Percentiles rank a stretch among this genome's conserved stretches.
These are phyloP conservation scores for Rosa persica DNA, from an alignment of 306 rosid species.

Conservation along the genomic window DNA sequence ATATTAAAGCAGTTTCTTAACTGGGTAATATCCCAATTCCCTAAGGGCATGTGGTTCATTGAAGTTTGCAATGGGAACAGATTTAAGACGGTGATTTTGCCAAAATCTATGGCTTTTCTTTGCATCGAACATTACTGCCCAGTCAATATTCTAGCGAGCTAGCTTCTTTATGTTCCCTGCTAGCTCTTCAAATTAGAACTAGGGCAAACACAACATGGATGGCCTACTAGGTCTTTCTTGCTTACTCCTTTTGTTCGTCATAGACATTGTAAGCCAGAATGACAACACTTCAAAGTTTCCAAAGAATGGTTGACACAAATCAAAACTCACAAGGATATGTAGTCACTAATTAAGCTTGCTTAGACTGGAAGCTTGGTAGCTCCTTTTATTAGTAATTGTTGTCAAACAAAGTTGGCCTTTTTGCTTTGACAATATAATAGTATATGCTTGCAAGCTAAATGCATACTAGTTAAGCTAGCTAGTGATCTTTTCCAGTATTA, in stretches of 20 bases:
- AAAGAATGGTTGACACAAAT: neutral
- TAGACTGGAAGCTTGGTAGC: slow-evolving; percentile 17
- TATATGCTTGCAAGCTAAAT: neutral
- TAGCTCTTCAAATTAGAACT: neutral
- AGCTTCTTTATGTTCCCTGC: neutral
- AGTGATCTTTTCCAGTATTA: slow-evolving; percentile 11
- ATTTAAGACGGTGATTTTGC: slow-evolving; percentile 20
- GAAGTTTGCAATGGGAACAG: neutral
- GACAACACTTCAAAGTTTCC: neutral
- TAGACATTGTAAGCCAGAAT: neutral
- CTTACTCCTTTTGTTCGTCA: neutral
- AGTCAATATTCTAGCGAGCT: neutral
- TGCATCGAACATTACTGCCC: neutral
- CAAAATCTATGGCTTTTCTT: slow-evolving; percentile 32
- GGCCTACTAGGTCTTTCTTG: neutral
- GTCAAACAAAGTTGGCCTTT: slow-evolving; percentile 4
- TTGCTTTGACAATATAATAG: neutral
- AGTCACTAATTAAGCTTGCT: slow-evolving; percentile 10
- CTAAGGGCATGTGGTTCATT: neutral
- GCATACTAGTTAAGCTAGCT: neutral
- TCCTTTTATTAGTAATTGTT: slow-evolving; percentile 11
- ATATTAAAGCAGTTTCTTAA: slow-evolving; percentile 1
- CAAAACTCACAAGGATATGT: neutral
- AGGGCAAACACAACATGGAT: neutral
- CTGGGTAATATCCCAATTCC: slow-evolving; percentile 5